Evolutionary conservation across 768 basidiomycete genomes (phyloP).

Genomic region (Dioszegia aurantiaca): DNA sequence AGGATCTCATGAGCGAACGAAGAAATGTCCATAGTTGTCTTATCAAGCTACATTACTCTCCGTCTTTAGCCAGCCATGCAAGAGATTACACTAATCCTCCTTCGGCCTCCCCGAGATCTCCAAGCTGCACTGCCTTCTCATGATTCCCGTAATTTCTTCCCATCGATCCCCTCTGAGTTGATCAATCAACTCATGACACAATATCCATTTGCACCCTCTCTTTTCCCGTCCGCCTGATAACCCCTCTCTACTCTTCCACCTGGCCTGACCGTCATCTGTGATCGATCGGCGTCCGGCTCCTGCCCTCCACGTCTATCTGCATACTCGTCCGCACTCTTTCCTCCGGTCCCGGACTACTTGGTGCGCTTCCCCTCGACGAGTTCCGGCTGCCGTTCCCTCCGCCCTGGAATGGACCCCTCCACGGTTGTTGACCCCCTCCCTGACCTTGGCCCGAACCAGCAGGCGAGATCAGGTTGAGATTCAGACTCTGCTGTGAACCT

Average conservation of each 20-base stretch:
- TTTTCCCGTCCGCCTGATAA: too few relatives aligned
- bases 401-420: constrained; percentile 41
- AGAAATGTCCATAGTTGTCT: too few relatives aligned
- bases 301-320: constrained; percentile 34
- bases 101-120: too few relatives aligned
- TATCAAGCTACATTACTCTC: too few relatives aligned
- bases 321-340: constrained; percentile 25
- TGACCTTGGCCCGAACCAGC: neutral
- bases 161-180: too few relatives aligned
- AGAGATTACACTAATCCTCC: too few relatives aligned
- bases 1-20: too few relatives aligned
- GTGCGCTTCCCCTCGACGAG: constrained; percentile 35
- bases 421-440: neutral
- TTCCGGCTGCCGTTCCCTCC: constrained; percentile 24
- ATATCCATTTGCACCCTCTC: neutral
- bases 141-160: too few relatives aligned
- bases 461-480: constrained; percentile 4
- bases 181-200: too few relatives aligned
- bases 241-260: neutral
- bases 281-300: constrained; percentile 32
- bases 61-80: too few relatives aligned
- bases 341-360: constrained; percentile 36
- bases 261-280: constrained; percentile 16
- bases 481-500: constrained; percentile 19
- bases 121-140: too few relatives aligned